phyloP scores from a whole-genome alignment of 768 basidiomycete species.

The Leccinum subgranulosum region DNA sequence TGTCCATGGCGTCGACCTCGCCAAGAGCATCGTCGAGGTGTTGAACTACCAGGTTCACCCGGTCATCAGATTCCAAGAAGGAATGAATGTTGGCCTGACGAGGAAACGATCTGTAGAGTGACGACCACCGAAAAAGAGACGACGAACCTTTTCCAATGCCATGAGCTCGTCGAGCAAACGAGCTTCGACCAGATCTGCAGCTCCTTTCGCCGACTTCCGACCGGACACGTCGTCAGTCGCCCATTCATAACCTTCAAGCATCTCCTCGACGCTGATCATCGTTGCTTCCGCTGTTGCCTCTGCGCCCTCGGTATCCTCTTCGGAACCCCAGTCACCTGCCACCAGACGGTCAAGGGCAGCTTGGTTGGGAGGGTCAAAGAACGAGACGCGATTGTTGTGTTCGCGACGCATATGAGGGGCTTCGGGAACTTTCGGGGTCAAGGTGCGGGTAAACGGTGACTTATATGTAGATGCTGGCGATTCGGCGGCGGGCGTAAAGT shows the following conservation, averaged over 20 bases:
- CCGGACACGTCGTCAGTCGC: constrained; percentile 75
- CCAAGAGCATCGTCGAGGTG: constrained; percentile 85
- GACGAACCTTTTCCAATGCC: constrained; percentile 85
- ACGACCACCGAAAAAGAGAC: background rate
- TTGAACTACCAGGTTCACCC: constrained; percentile 80
- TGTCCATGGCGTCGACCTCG: constrained; percentile 89
- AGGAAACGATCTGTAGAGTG: background rate
- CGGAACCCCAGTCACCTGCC: constrained; percentile 39
- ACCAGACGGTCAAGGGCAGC: constrained; percentile 68
- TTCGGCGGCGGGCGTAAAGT: constrained; percentile 21
- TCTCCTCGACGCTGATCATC: constrained; percentile 92
- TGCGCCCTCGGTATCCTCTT: constrained; percentile 54
- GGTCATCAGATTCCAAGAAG: constrained; percentile 93
- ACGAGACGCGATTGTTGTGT: constrained; percentile 75
- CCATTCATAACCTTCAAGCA: constrained; percentile 99
- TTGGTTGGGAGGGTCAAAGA: constrained; percentile 80
- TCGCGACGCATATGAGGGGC: constrained; percentile 40
- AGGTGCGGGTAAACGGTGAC: constrained; percentile 22
- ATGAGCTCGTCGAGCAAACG: constrained; percentile 84
- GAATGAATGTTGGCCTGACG: constrained; percentile 89
- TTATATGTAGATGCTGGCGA: constrained; percentile 19
- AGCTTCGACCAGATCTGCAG: constrained; percentile 90
- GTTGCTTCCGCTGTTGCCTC: constrained; percentile 79
- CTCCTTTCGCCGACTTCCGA: constrained; percentile 60
- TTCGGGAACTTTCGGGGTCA: constrained; percentile 33